Percentiles rank a stretch among this genome's conserved stretches.
phyloP scores from a whole-genome alignment of 495 filamentous ascomycete genomes.

The Cryomyces minteri region DNA sequence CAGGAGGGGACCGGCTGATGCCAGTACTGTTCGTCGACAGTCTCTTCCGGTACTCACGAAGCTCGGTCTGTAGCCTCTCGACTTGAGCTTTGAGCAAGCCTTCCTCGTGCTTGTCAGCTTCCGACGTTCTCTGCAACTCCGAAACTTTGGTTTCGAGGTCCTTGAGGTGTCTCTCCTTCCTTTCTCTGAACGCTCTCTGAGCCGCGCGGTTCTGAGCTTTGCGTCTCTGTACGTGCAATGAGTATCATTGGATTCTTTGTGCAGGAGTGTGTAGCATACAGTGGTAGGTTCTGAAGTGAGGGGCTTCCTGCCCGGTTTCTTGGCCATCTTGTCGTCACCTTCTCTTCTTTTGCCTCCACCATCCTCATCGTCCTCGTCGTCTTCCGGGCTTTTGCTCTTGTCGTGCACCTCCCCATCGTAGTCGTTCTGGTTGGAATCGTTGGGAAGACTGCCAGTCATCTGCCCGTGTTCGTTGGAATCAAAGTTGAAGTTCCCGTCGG shows the following conservation, averaged over 20 bases:
- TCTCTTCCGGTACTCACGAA: constrained; percentile 79
- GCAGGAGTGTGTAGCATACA: constrained; percentile 35
- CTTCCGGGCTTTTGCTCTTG: constrained; percentile 62
- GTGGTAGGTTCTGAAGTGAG: constrained; percentile 90
- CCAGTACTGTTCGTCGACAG: constrained; percentile 38
- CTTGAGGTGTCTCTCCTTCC: constrained; percentile 93
- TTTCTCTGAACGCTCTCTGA: constrained; percentile 90
- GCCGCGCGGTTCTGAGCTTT: constrained; percentile 97
- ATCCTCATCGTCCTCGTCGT: constrained; percentile 40
- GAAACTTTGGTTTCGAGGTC: constrained; percentile 90
- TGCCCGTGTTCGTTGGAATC: constrained; percentile 32
- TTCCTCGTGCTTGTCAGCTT: constrained; percentile 73
- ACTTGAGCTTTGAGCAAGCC: constrained; percentile 67
- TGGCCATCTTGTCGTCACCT: constrained; percentile 54
- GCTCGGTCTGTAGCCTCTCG: constrained; percentile 67
- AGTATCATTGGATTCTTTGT: constrained; percentile 14
- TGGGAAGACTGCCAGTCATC: constrained; percentile 65
- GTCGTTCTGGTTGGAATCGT: constrained; percentile 26
- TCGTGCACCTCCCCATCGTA: constrained; percentile 49
- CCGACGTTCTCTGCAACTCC: constrained; percentile 76
- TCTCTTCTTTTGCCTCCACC: constrained; percentile 63
- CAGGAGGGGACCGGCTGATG: constrained; percentile 24
- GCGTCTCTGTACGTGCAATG: constrained; percentile 56
- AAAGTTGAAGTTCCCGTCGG: constrained; percentile 44
- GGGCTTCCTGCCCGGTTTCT: constrained; percentile 94